Evolutionary conservation across 2,329 filamentous ascomycete species (phyloP), one percentile per base, ranked within the genome.

Genomic region (Colletotrichum spinosum): DNA sequence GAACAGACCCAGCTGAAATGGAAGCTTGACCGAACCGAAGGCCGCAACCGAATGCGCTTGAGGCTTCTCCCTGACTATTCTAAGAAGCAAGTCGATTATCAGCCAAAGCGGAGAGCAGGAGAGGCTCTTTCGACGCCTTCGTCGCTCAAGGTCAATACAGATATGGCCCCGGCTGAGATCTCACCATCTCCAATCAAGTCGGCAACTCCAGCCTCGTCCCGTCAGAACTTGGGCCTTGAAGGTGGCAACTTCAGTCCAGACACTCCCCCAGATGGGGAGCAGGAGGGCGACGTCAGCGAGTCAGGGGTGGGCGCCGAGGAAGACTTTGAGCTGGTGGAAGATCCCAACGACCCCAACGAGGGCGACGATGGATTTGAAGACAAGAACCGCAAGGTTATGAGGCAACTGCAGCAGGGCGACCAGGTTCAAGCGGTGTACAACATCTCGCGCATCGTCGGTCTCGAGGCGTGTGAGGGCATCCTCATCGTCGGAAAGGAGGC

Each of bases 321-420:
- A 50, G 97, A 97, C 70, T 99, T 97, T 73, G 96, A 99, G 78
- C 88, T 99, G 69, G 91, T 99, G 7, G 94, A 98, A 66, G 95
- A 97, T 67, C 94, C 95, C 0, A 94, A 94, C 72, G 92, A 95
- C 61, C 88, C 91, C 45, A 87, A 92, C 34, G 93, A 96, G 50
- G 83, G 79, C 1, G 87, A 89, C 12, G 88, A 91, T 70, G 90
- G 90, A 1, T 97, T 97, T 68, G 97, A 99, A 77, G 97, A 99
- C 77, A 98, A 97, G 81, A 98, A 99, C 73, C 88, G 97, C 49
- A 97, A 97, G 77, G 95, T 99, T 49, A 97, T 98, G 93, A 88
- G 96, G 55, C 95, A 93, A 68, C 84, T 99, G 10, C 91, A 97
- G 71, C 91, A 92, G 11, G 94, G 94, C 6, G 96, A 99, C 72